phyloP scores from a whole-genome alignment of 306 rosid genomes.

The Comarum palustre region DNA sequence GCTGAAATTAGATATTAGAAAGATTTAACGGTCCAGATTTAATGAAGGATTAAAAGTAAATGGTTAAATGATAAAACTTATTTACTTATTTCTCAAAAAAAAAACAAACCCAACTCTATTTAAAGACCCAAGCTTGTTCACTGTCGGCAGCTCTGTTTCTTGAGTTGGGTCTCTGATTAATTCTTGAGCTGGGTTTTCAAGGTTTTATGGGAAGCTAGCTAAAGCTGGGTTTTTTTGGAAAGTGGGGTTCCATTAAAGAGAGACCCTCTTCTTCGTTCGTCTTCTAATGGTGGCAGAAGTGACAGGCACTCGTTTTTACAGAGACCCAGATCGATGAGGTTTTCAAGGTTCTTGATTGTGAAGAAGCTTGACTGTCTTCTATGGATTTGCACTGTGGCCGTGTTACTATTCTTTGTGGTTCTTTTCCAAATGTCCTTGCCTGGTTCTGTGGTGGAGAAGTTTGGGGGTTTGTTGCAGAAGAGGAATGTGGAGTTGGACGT shows the following conservation, averaged over 20 bases:
- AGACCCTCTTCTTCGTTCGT: constrained; percentile 57
- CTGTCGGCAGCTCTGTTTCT: background rate
- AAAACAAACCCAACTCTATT: constrained; percentile 5
- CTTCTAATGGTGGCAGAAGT: constrained; percentile 34
- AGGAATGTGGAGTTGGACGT: constrained; percentile 39
- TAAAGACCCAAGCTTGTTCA: background rate
- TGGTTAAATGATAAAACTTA: too few relatives aligned
- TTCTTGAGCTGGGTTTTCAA: constrained; percentile 3
- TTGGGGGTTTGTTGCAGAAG: constrained; percentile 24
- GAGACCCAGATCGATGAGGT: constrained; percentile 88
- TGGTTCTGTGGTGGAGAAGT: constrained; percentile 63
- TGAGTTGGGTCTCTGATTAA: background rate
- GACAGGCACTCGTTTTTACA: constrained; percentile 61
- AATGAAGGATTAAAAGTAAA: too few relatives aligned
- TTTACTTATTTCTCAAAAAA: too few relatives aligned
- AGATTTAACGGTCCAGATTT: too few relatives aligned
- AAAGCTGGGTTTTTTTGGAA: constrained; percentile 86
- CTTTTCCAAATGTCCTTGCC: constrained; percentile 86
- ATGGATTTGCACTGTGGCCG: constrained; percentile 86
- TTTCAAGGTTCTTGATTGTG: constrained; percentile 66
- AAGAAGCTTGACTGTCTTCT: constrained; percentile 82
- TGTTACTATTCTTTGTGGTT: constrained; percentile 71
- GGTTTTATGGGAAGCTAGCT: constrained; percentile 56
- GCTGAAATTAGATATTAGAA: too few relatives aligned
- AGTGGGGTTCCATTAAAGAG: constrained; percentile 59